These are phyloP conservation scores for Neocallimastix lanati DNA, from an alignment of 192 early-diverging fungal genomes.

Conservation along the genomic window DNA sequence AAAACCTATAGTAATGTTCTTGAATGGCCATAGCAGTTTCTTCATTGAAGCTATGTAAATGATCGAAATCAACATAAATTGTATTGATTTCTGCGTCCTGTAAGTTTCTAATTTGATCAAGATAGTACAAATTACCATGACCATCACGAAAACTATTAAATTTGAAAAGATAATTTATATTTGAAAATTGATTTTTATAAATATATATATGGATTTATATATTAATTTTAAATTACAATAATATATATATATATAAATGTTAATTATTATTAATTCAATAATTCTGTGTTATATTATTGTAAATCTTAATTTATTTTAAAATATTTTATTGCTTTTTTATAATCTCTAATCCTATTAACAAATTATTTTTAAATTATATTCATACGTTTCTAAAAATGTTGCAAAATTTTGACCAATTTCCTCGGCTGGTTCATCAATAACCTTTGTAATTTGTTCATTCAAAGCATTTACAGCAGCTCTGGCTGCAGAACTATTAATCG, in stretches of 20 bases:
- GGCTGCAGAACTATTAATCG: not conserved
- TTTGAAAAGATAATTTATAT: too few relatives aligned
- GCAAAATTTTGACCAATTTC: slow-evolving; percentile 50
- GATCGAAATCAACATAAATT: slow-evolving; percentile 54
- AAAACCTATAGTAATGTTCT: slow-evolving; percentile 53
- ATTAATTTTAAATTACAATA: too few relatives aligned
- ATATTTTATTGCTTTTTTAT: too few relatives aligned
- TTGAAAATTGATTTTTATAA: too few relatives aligned
- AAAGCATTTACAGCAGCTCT: slow-evolving; percentile 3
- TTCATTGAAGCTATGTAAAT: slow-evolving; percentile 35
- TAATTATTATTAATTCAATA: too few relatives aligned
- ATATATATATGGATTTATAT: too few relatives aligned
- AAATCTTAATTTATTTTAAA: too few relatives aligned
- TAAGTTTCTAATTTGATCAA: slow-evolving; percentile 45
- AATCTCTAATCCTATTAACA: not conserved
- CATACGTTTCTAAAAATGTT: slow-evolving; percentile 40
- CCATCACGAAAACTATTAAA: slow-evolving; percentile 6
- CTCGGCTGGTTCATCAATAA: slow-evolving; percentile 50
- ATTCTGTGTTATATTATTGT: too few relatives aligned
- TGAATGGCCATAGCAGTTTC: slow-evolving; percentile 38
- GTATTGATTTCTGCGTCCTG: slow-evolving; percentile 35
- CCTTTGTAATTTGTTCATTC: slow-evolving; percentile 23
- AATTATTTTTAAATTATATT: not conserved
- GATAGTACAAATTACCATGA: slow-evolving; percentile 26
- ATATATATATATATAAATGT: too few relatives aligned